Percentiles rank a stretch among this genome's conserved stretches.
These are phyloP conservation scores for Fusarium coffeatum DNA, from an alignment of 2,329 filamentous ascomycete genomes.

Conservation along the genomic window DNA sequence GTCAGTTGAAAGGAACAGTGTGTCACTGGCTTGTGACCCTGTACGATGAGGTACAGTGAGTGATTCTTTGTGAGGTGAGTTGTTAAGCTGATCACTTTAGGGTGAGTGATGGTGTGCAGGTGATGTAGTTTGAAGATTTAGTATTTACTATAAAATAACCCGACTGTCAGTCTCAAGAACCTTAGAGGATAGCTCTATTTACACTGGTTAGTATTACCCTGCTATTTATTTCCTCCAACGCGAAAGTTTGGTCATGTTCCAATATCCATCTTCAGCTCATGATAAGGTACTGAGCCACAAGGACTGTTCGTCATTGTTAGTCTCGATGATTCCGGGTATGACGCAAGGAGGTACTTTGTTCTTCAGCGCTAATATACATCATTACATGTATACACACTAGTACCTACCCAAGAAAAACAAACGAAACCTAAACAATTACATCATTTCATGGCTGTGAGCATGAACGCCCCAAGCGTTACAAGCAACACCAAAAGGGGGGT, in stretches of 20 bases:
- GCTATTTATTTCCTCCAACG: not conserved
- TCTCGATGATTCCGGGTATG: conserved; percentile 23
- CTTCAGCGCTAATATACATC: not conserved
- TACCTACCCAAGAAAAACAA: not conserved
- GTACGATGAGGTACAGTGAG: not conserved
- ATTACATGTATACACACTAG: conserved; percentile 35
- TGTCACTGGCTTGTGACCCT: conserved; percentile 50
- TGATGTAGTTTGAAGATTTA: conserved; percentile 31
- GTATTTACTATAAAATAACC: conserved; percentile 13
- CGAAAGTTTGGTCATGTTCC: not conserved
- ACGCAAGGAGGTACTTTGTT: conserved; percentile 27
- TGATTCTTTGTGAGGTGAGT: conserved; percentile 13
- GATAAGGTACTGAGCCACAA: not conserved
- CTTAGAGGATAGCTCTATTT: not conserved
- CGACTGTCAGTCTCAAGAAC: not conserved
- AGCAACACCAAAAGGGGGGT: conserved; percentile 1
- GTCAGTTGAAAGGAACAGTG: conserved; percentile 44
- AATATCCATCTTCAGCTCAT: not conserved
- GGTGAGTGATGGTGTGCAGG: conserved; percentile 33
- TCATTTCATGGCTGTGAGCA: conserved; percentile 19
- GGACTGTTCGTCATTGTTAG: conserved; percentile 4
- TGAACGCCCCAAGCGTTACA: not conserved
- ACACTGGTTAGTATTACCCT: too few species aligned
- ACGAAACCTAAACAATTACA: conserved; percentile 28
- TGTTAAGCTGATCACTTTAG: conserved; percentile 29